Conservation (phyloP, 306 rosid genomes). For the Glycine soja region DNA sequence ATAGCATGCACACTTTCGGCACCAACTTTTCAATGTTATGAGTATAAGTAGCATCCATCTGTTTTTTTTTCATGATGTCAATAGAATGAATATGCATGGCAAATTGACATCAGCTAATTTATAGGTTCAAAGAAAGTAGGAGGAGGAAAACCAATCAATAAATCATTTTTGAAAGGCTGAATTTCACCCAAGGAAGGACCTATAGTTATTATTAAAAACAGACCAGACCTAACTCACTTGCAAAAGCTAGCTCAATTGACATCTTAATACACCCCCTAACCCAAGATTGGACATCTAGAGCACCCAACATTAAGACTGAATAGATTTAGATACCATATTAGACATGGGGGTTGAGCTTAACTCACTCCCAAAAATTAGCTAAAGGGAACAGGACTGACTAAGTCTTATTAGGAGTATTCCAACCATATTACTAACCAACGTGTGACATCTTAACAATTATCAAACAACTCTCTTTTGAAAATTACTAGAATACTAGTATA, state of each 20-base stretch:
- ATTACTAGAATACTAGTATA: not conserved
- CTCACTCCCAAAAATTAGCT: not conserved
- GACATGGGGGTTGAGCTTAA: not conserved
- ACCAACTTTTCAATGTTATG: slow-evolving; percentile 85
- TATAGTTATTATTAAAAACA: not conserved
- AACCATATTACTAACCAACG: not conserved
- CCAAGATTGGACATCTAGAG: not conserved
- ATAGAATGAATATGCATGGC: slow-evolving; percentile 23
- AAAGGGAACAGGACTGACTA: not conserved
- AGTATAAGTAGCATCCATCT: slow-evolving; percentile 85
- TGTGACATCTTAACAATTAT: slow-evolving; percentile 6
- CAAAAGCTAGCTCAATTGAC: not conserved
- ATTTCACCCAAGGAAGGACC: not conserved
- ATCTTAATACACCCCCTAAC: not conserved
- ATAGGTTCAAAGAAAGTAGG: slow-evolving; percentile 12
- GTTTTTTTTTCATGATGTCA: slow-evolving; percentile 49
- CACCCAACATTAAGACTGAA: not conserved
- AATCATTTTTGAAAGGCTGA: not conserved
- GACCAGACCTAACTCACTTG: not conserved
- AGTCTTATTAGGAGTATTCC: not conserved
- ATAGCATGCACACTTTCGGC: slow-evolving; percentile 72
- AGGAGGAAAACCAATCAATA: not conserved
- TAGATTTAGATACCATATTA: not conserved
- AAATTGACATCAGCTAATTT: slow-evolving; percentile 11
- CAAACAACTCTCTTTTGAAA: not conserved